Evolutionary conservation across 169 alveolate species (phyloP), one percentile per base, ranked within the genome.

Genomic region (Plasmodium malariae): DNA sequence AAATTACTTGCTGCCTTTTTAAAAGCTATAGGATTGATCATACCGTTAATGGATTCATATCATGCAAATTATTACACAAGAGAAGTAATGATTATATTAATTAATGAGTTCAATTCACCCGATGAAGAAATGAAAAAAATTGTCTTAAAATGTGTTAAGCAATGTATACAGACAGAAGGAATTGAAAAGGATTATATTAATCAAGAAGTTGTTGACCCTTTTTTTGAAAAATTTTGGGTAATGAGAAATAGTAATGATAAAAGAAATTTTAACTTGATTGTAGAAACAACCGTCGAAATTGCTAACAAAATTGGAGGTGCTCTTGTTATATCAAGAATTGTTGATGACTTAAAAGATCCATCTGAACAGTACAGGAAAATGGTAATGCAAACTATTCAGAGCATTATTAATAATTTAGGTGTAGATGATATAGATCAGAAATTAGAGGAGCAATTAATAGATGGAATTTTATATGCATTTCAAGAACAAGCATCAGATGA

Each of bases 101-200:
- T 97, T 59, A 97, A 99, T 49, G 99, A 98, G 95, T 99, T 99
- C 92, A 94, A 95, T 62, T 97, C 99, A 19, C 98, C 98, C 9
- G 99, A 98, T 73, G 99, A 98, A 70, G 99, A 99, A 88, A 99
- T 98, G 99, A 97, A 98, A 92, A 98, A 97, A 93, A 97, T 98
- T 43, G 99, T 99, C 36, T 70, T 92, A 43, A 93, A 93, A 74
- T 99, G 98, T 30, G 98, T 98, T 36, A 98, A 98, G 88, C 99
- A 98, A 95, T 98, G 99, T 86, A 98, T 98, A 26, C 94, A 98
- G 76, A 97, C 99, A 17, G 99, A 98, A 76, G 99, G 99, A 34
- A 99, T 99, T 12, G 98, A 98, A 63, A 97, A 99, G n/a, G 96
- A 95, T 63, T 98, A 98, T 93, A 98, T 99, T 40, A 97, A 99